Evolutionary conservation across 2,329 filamentous ascomycete species (phyloP).

Genomic region (Stagonosporopsis tanaceti): DNA sequence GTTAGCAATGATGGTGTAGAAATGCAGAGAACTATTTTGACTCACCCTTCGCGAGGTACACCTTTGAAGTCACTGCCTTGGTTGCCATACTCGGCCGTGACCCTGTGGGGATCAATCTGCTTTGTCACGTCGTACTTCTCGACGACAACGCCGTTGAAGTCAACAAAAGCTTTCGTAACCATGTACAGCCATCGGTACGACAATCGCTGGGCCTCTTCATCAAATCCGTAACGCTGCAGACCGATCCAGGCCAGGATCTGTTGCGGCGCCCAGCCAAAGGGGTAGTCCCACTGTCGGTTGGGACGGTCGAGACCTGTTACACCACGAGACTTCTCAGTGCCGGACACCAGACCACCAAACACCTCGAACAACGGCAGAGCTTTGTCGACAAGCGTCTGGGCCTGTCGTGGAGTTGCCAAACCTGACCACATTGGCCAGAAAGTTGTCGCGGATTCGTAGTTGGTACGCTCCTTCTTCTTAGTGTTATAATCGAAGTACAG

Average conservation of each 20-base stretch:
- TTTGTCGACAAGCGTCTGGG: slow-evolving; percentile 79
- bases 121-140: slow-evolving; percentile 98
- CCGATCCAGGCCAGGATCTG: slow-evolving; percentile 98
- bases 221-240: slow-evolving; percentile 88
- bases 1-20: slow-evolving; percentile 32
- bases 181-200: slow-evolving; percentile 98
- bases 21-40: slow-evolving; percentile 30
- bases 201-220: slow-evolving; percentile 85
- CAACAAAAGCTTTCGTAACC: slow-evolving; percentile 97
- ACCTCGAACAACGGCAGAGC: slow-evolving; percentile 89
- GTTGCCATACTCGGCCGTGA: slow-evolving; percentile 97
- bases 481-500: slow-evolving; percentile 99
- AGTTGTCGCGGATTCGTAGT: slow-evolving; percentile 90
- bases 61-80: slow-evolving; percentile 96
- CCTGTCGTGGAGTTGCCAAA: slow-evolving; percentile 83
- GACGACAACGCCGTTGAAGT: slow-evolving; percentile 97
- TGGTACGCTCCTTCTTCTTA: slow-evolving; percentile 77
- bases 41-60: slow-evolving; percentile 93
- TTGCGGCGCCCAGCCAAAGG: slow-evolving; percentile 97
- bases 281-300: slow-evolving; percentile 98
- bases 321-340: slow-evolving; percentile 88
- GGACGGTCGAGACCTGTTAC: slow-evolving; percentile 80
- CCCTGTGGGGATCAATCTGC: slow-evolving; percentile 87
- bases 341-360: slow-evolving; percentile 85
- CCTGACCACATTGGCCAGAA: slow-evolving; percentile 99